Percentiles rank a stretch among this genome's conserved stretches.
These are phyloP conservation scores for Tilletia horrida DNA, from an alignment of 1,284 basidiomycete genomes.

Conservation along the genomic window DNA sequence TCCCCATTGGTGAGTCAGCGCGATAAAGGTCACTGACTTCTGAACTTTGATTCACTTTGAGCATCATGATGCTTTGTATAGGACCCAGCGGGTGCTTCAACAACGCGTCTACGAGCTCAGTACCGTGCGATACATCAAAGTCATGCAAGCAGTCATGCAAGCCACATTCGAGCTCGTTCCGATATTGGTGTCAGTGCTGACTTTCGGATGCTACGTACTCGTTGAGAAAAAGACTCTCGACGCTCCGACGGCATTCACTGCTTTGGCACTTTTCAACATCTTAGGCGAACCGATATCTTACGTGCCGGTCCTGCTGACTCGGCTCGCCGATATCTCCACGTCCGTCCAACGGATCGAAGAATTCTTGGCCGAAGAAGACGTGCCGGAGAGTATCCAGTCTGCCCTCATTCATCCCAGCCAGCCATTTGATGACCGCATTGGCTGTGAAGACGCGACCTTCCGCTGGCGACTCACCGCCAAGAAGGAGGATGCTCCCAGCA, in stretches of 20 bases:
- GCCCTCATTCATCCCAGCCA: background rate
- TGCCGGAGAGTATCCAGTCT: conserved; percentile 3
- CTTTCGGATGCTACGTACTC: conserved; percentile 5
- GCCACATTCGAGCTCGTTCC: background rate
- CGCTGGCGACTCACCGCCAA: conserved; percentile 36
- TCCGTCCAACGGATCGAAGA: background rate
- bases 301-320: background rate
- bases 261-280: conserved; percentile 35
- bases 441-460: conserved; percentile 66
- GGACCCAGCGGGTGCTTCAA: conserved; percentile 6
- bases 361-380: conserved; percentile 7
- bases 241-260: conserved; percentile 37
- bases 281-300: conserved; percentile 8
- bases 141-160: conserved; percentile 24
- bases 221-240: conserved; percentile 23
- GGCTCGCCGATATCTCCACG: background rate
- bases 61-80: background rate
- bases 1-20: background rate
- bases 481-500: background rate
- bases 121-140: conserved; percentile 37
- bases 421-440: conserved; percentile 59
- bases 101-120: background rate
- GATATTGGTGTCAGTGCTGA: conserved; percentile 1
- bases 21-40: background rate
- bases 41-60: background rate